Percentiles rank a stretch among this genome's conserved stretches.
Conservation (phyloP, 2,329 filamentous ascomycete species). For the Taxawa tesnikishii region DNA sequence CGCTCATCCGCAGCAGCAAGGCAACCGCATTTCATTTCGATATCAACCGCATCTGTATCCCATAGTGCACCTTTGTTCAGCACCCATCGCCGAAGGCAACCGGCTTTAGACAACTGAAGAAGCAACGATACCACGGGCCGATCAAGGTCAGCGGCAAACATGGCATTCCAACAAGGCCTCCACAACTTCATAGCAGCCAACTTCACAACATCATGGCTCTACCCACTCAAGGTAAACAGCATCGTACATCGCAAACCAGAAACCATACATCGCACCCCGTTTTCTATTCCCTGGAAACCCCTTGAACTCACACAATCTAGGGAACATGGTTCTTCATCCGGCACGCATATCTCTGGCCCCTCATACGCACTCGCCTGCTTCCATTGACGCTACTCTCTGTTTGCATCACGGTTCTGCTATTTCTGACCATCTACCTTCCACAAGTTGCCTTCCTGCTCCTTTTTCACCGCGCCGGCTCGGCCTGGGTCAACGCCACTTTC, state of each 20-base stretch:
- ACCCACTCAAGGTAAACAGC: slow-evolving; percentile 16
- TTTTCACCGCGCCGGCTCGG: slow-evolving; percentile 67
- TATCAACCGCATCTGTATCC: too few relatives aligned
- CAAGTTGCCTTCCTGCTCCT: slow-evolving; percentile 81
- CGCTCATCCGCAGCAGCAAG: too few relatives aligned
- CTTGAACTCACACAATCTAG: slow-evolving; percentile 25
- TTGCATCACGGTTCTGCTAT: slow-evolving; percentile 74
- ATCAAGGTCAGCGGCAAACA: too few relatives aligned
- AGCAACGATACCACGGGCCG: too few relatives aligned
- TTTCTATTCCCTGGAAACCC: background rate
- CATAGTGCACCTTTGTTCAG: too few relatives aligned
- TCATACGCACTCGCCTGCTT: slow-evolving; percentile 65
- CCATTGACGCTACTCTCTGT: slow-evolving; percentile 72
- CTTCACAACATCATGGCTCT: slow-evolving; percentile 21
- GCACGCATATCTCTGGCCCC: slow-evolving; percentile 70
- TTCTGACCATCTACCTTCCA: slow-evolving; percentile 77
- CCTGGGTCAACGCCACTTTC: slow-evolving; percentile 83
- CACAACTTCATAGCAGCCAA: slow-evolving; percentile 10
- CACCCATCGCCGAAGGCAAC: too few relatives aligned
- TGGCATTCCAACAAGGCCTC: too few relatives aligned
- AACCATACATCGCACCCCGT: background rate
- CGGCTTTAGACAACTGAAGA: too few relatives aligned
- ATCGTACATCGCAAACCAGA: background rate
- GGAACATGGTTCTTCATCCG: slow-evolving; percentile 73
- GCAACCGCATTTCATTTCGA: too few relatives aligned